Base-by-base conservation (phyloP, 306 rosid genomes). In the Corylus avellana region DNA sequence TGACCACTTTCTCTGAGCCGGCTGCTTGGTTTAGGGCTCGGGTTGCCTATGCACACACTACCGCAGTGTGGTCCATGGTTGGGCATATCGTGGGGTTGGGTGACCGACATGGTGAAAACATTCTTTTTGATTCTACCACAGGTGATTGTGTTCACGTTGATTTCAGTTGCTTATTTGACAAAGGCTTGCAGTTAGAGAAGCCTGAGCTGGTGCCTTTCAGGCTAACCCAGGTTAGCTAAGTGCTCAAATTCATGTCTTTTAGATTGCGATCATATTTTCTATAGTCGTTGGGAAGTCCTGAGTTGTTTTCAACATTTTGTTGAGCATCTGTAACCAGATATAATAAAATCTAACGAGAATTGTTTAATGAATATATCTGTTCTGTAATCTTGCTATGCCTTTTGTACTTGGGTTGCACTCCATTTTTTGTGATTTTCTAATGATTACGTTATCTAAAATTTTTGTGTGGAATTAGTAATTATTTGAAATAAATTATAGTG, bases 1-100 rank as follows among this genome's bases (percentile, higher is more conserved):
- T 95, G 82, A 84, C 87, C 80, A 95, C 90, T 77, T 95, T 95
- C 86, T 92, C 98, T 77, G 98, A 95, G 91, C 98, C 98, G 46
- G 98, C 97, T 78, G 98, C 98, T 75, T 95, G 98, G 98, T 95
- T 92, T 85, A 87, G 98, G 81, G 98, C 97, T 9, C 94, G 98
- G 66, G 85, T 92, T 84, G 96, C 97, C 50, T 92, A 90, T 91
- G 98, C 98, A 64, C 97, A 95, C 85, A 93, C 98, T 14, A 91
- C 98, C 79, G 98, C 98, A 72, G 98, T 95, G 77, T 95, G 97
- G 98, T 95, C 97, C 79, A 95, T 95, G 98, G 98, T 95, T 78
- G 98, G 98, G 77, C 98, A 92, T 81, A 93, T 95, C 69, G 98
- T 95, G 80, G 98, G 98, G 74, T 87, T 95, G 74, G 98, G 98